These are phyloP conservation scores for Talaromyces borbonicus DNA, from an alignment of 495 filamentous ascomycete species.

Conservation along the genomic window DNA sequence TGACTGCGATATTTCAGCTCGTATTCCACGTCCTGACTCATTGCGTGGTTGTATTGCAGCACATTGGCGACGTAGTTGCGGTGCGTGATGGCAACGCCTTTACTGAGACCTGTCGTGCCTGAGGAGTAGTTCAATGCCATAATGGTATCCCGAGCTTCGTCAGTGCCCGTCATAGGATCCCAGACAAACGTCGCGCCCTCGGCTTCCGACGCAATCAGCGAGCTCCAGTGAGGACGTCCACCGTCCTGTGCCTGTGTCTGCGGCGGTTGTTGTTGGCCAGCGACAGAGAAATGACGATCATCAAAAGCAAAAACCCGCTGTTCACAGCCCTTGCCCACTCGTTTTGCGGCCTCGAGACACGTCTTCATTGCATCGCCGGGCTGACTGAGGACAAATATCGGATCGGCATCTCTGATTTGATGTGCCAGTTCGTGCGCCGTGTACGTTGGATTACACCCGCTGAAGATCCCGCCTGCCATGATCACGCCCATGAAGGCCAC, in stretches of 20 bases:
- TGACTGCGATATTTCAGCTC: slow-evolving; percentile 14
- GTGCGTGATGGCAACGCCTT: slow-evolving; percentile 39
- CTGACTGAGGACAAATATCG: slow-evolving; percentile 29
- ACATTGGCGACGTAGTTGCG: slow-evolving; percentile 34
- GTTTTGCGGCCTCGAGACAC: slow-evolving; percentile 7
- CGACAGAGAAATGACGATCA: no score
- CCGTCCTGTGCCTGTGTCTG: slow-evolving; percentile 15
- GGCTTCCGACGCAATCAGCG: slow-evolving; percentile 17
- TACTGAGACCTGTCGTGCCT: slow-evolving; percentile 41
- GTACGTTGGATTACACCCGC: slow-evolving; percentile 45
- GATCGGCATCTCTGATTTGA: slow-evolving; percentile 31
- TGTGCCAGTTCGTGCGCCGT: slow-evolving; percentile 31
- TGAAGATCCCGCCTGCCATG: slow-evolving; percentile 72
- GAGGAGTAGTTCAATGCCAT: slow-evolving; percentile 36
- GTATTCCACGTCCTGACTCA: slow-evolving; percentile 18
- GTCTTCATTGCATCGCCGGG: slow-evolving; percentile 7
- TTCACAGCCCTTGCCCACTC: slow-evolving; percentile 22
- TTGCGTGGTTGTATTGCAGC: slow-evolving; percentile 26
- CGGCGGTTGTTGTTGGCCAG: no score
- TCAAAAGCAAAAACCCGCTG: slow-evolving; percentile 20
- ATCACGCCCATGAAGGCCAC: slow-evolving; percentile 57
- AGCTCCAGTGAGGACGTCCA: slow-evolving; percentile 18
- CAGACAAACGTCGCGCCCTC: slow-evolving; percentile 3
- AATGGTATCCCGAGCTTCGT: slow-evolving; percentile 25
- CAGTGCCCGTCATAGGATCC: slow-evolving; percentile 24